Base-by-base conservation (phyloP, 306 rosid species). In the Datisca glomerata region DNA sequence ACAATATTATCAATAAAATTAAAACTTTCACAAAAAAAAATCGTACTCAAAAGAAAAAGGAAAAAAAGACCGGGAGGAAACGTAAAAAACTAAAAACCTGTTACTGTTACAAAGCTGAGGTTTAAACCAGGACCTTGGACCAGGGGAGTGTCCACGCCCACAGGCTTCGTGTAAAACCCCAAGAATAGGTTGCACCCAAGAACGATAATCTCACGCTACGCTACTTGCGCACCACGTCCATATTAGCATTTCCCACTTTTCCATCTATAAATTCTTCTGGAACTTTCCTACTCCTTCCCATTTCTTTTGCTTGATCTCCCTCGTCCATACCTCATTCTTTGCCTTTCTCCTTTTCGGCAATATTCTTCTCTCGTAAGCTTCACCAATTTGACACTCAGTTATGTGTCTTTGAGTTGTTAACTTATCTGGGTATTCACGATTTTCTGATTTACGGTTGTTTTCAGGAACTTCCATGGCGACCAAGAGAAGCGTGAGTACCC, bases 401-500 rank as follows among this genome's bases (percentile, higher is more conserved):
- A 4, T 36, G 13, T 39, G 20, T 22, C 2, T 14, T 14, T 2
- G 15, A 0, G 3, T 1, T 3, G 4, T 51, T 18, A 18, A 21
- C 23, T 23, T 18, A 44, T 31, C 38, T 54, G 70, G 50, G 64
- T 29, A 2, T 22, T 53, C 20, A 41, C 52, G 14, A 4, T 45
- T 42, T 54, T 44, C 17, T 16, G 3, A 42, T 55, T 5, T 21
- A 35, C 60, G 21, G 13, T 47, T 60, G 24, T 45, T 31, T 38
- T 28, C 47, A 46, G 70, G 57, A 27, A 27, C 39, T 56, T 18
- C 2, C 16, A 87, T 87, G 96, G 93, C 93, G 15, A 79, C 96
- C 46, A 86, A 87, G 69, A 87, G 71, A 59, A 82, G 94, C 64
- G 96, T 87, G 4, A 64, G 80, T 18, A 74, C 94, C 6, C 61